These are phyloP conservation scores for Athelia sp. DNA, from an alignment of 1,284 basidiomycete species.

Conservation along the genomic window DNA sequence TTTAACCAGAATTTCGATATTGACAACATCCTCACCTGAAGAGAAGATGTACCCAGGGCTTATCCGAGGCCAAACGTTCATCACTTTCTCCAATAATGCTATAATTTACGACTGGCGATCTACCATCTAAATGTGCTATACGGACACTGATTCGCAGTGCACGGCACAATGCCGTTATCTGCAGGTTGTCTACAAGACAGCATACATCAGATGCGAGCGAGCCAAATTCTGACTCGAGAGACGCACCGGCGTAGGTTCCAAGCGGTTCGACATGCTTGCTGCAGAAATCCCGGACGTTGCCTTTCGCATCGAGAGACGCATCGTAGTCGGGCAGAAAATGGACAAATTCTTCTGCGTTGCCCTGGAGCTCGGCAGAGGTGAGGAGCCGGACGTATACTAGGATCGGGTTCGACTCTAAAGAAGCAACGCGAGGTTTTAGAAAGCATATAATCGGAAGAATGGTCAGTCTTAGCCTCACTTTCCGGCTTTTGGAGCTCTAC, in stretches of 20 bases:
- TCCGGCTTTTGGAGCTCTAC: background rate
- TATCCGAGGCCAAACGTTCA: too few relatives aligned
- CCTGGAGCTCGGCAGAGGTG: constrained; percentile 78
- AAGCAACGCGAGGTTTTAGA: background rate
- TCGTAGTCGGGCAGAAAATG: constrained; percentile 55
- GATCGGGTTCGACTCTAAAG: constrained; percentile 62
- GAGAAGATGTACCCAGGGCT: too few relatives aligned
- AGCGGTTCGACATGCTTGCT: constrained; percentile 73
- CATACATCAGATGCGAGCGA: background rate
- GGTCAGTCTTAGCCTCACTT: background rate
- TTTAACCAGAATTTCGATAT: too few relatives aligned
- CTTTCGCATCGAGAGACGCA: too few relatives aligned
- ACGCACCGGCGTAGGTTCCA: constrained; percentile 75
- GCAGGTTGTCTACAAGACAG: constrained; percentile 62
- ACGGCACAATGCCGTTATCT: constrained; percentile 74
- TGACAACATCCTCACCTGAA: too few relatives aligned
- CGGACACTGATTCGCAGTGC: constrained; percentile 67
- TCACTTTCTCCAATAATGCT: constrained; percentile 48
- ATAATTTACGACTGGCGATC: constrained; percentile 41
- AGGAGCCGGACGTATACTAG: constrained; percentile 74
- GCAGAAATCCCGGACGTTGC: constrained; percentile 51
- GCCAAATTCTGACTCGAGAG: background rate
- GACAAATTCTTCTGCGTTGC: constrained; percentile 57
- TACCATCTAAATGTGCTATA: constrained; percentile 75
- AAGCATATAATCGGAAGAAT: background rate